A percentile compares a stretch with the other conserved stretches of the same genome.
phyloP scores from a whole-genome alignment of 371 early-diverging fungal species.

The Nematocida sp. region DNA sequence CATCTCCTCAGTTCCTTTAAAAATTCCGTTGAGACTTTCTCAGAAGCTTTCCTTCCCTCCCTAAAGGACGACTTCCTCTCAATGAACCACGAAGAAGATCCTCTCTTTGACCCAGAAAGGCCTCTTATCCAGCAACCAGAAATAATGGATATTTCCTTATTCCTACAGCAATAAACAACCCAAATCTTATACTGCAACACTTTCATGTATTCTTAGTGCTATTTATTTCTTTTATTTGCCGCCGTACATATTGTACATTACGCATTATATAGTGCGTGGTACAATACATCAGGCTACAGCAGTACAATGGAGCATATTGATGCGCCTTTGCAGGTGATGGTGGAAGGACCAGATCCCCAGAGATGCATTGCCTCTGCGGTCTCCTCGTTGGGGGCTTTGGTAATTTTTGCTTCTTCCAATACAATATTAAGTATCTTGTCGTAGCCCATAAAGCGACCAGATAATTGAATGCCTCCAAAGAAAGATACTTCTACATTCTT shows the following conservation, averaged over 20 bases:
- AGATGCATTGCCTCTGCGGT: not conserved
- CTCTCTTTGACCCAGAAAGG: conserved; percentile 46
- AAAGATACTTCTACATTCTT: conserved; percentile 38
- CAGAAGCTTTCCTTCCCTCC: conserved; percentile 3
- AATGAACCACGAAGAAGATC: conserved; percentile 43
- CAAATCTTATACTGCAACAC: too few species aligned
- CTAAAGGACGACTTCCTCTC: conserved; percentile 33
- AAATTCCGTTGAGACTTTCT: not conserved
- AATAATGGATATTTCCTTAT: not conserved
- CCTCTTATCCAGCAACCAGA: conserved; percentile 31
- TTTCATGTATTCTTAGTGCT: too few species aligned
- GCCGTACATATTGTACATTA: too few species aligned
- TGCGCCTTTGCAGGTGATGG: conserved; percentile 45
- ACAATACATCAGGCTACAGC: too few species aligned
- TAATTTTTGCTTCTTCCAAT: conserved; percentile 31
- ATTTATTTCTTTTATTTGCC: too few species aligned
- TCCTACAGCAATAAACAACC: not conserved
- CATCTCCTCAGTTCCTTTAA: not conserved
- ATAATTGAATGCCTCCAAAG: conserved; percentile 41
- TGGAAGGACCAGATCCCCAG: not conserved
- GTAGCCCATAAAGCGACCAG: conserved; percentile 28
- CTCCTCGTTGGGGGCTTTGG: not conserved
- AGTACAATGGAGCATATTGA: conserved; percentile 51
- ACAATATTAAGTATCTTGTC: conserved; percentile 51
- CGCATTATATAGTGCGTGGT: too few species aligned